phyloP scores from a whole-genome alignment of 345 rosid species.

The Eucalyptus fibrosa region DNA sequence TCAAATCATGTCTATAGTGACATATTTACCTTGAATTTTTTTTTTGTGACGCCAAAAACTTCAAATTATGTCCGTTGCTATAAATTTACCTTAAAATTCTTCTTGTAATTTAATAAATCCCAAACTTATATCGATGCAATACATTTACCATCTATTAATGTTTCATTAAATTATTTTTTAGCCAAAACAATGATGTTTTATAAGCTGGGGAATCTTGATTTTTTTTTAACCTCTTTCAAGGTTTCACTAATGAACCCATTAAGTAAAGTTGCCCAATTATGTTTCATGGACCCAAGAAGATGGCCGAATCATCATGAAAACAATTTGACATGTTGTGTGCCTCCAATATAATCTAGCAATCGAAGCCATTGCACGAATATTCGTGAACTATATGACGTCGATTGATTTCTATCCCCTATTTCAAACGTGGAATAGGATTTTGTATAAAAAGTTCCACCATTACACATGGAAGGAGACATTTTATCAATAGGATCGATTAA shows the following conservation, averaged over 20 bases:
- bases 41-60: no score
- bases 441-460: not conserved
- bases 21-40: no score
- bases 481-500: not conserved
- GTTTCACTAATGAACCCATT: not conserved
- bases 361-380: not conserved
- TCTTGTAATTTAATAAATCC: no score
- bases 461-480: not conserved
- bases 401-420: not conserved
- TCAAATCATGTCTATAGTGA: no score
- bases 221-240: not conserved
- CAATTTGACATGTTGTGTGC: not conserved
- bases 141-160: no score
- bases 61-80: rapidly evolving
- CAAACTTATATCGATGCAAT: no score
- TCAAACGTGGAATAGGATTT: not conserved
- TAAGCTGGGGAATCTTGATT: no score
- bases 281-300: not conserved
- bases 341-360: not conserved
- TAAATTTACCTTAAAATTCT: no score
- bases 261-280: not conserved
- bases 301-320: not conserved
- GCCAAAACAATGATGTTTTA: not conserved
- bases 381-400: not conserved
- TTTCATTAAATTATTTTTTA: no score